Percentiles rank a stretch among this genome's conserved stretches.
These are phyloP conservation scores for Coniochaeta hoffmannii DNA, from an alignment of 2,329 filamentous ascomycete genomes.

Conservation along the genomic window DNA sequence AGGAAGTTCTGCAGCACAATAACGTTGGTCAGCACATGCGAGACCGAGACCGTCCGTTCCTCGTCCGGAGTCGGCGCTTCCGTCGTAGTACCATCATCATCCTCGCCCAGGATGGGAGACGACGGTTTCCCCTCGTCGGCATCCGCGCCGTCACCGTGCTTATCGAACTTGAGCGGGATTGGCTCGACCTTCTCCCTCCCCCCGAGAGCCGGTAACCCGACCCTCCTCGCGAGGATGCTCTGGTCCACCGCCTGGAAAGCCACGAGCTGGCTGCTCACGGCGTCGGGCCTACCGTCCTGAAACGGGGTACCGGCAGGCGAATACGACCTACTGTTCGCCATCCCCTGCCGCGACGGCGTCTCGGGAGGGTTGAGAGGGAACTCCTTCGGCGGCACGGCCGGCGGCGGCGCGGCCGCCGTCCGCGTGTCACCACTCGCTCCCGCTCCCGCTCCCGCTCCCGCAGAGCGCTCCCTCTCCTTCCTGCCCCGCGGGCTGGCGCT, in stretches of 20 bases:
- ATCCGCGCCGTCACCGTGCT: slow-evolving; percentile 15
- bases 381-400: slow-evolving; percentile 30
- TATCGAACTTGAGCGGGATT: slow-evolving; percentile 39
- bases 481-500: slow-evolving; percentile 41
- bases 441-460: neutral
- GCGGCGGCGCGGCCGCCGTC: slow-evolving; percentile 16
- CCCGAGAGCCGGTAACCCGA: slow-evolving; percentile 38
- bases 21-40: slow-evolving; percentile 72
- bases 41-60: slow-evolving; percentile 52
- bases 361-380: slow-evolving; percentile 27
- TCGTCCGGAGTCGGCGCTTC: slow-evolving; percentile 14
- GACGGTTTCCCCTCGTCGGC: slow-evolving; percentile 8
- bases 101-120: neutral
- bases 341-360: slow-evolving; percentile 20
- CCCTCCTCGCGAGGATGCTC: slow-evolving; percentile 47
- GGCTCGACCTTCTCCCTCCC: slow-evolving; percentile 26
- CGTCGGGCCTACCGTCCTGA: slow-evolving; percentile 16
- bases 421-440: no score
- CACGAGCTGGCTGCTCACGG: slow-evolving; percentile 43
- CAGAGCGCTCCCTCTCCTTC: slow-evolving; percentile 30
- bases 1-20: slow-evolving; percentile 75
- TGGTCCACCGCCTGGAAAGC: slow-evolving; percentile 59
- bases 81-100: slow-evolving; percentile 12
- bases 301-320: no score
- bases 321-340: slow-evolving; percentile 24